Percentiles rank a stretch among this genome's conserved stretches.
These are phyloP conservation scores for Chamaenerion angustifolium DNA, from an alignment of 345 rosid genomes.

Conservation along the genomic window DNA sequence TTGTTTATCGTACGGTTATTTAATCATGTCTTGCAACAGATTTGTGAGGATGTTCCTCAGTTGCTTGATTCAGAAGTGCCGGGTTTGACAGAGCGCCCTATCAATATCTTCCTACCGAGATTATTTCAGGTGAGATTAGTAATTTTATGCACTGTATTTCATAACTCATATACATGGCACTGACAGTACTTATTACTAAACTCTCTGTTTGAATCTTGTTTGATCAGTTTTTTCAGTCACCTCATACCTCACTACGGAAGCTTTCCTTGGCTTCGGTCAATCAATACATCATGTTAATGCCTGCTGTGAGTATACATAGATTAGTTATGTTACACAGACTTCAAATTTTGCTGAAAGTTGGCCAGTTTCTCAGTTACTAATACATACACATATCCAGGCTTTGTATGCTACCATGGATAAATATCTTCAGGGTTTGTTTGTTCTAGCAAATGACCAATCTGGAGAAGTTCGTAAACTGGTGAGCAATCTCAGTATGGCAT, in stretches of 20 bases:
- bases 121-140: slow-evolving; percentile 46
- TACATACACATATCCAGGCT: slow-evolving; percentile 31
- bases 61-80: slow-evolving; percentile 85
- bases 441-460: slow-evolving; percentile 66
- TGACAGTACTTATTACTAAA: not conserved
- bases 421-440: slow-evolving; percentile 86
- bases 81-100: slow-evolving; percentile 80
- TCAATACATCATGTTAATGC: slow-evolving; percentile 85
- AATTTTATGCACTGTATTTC: not conserved
- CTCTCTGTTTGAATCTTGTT: slow-evolving; percentile 6
- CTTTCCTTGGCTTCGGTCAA: slow-evolving; percentile 83
- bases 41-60: slow-evolving; percentile 94
- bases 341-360: not conserved
- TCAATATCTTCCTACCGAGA: slow-evolving; percentile 68
- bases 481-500: slow-evolving; percentile 1
- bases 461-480: slow-evolving; percentile 82
- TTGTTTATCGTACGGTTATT: no score
- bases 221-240: slow-evolving; percentile 79
- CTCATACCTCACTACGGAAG: slow-evolving; percentile 69
- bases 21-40: slow-evolving; percentile 21
- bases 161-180: not conserved
- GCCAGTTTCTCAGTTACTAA: not conserved
- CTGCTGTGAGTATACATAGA: slow-evolving; percentile 56
- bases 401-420: slow-evolving; percentile 52
- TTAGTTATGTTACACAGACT: not conserved